Evolutionary conservation across 2,329 filamentous ascomycete species (phyloP).

Genomic region (Venturia aucupariae): DNA sequence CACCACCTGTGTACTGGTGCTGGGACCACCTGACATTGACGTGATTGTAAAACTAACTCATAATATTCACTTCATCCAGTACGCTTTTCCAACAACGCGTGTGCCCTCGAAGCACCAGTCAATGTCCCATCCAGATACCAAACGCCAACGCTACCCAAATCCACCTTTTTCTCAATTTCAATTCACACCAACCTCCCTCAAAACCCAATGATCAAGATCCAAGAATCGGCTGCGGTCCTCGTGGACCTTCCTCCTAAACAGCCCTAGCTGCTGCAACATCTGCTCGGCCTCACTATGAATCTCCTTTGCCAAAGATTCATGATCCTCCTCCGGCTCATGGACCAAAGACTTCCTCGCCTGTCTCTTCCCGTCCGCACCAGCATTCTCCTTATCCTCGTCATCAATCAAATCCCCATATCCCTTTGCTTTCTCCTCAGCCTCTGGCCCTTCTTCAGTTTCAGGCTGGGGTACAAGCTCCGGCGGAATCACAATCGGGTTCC

Average conservation of each 20-base stretch:
- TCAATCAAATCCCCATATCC: slow-evolving; percentile 17
- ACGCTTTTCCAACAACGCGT: no score
- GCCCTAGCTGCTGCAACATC: slow-evolving; percentile 66
- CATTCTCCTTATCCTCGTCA: slow-evolving; percentile 22
- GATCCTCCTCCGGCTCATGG: slow-evolving; percentile 26
- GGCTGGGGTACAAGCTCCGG: slow-evolving; percentile 18
- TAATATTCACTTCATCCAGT: background rate
- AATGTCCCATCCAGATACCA: background rate
- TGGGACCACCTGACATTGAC: no score
- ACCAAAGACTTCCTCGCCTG: slow-evolving; percentile 18
- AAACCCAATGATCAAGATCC: background rate
- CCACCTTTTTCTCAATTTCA: background rate
- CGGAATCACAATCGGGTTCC: slow-evolving; percentile 73
- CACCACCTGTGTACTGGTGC: no score
- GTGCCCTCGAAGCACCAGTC: no score
- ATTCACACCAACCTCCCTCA: background rate
- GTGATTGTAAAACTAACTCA: background rate
- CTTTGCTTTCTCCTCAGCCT: slow-evolving; percentile 27
- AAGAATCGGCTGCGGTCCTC: slow-evolving; percentile 65
- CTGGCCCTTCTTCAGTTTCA: slow-evolving; percentile 16
- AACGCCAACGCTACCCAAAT: background rate
- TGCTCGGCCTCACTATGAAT: slow-evolving; percentile 80
- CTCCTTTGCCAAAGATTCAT: slow-evolving; percentile 42
- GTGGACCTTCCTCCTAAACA: slow-evolving; percentile 78
- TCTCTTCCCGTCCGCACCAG: background rate